Evolutionary conservation across 139 green algal genomes (phyloP).

Genomic region (Asterochloris sp.): DNA sequence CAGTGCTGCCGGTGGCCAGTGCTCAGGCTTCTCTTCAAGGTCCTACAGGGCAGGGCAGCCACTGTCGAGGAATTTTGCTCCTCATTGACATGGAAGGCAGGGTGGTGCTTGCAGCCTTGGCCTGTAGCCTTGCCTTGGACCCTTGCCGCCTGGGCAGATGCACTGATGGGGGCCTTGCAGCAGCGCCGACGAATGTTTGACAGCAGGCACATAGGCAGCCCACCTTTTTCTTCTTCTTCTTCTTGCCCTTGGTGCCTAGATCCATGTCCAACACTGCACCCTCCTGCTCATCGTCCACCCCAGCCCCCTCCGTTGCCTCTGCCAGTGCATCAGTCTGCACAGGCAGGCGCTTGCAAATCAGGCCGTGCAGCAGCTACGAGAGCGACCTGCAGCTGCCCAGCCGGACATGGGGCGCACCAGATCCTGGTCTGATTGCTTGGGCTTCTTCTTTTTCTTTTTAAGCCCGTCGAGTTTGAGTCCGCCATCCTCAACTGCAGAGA

Average conservation of each 20-base stretch:
- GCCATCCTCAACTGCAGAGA: slow-evolving; percentile 2
- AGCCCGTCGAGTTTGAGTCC: slow-evolving; percentile 23
- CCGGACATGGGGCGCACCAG: background rate
- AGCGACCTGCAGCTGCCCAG: background rate
- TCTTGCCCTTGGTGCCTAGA: slow-evolving; percentile 77
- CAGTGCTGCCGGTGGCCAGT: too few species aligned
- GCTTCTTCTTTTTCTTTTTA: slow-evolving; percentile 51
- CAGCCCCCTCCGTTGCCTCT: slow-evolving; percentile 26
- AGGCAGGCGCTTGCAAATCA: background rate
- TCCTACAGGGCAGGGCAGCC: background rate
- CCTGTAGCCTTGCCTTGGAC: background rate
- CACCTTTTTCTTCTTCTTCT: slow-evolving; percentile 63
- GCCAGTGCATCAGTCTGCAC: slow-evolving; percentile 33
- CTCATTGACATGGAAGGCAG: background rate
- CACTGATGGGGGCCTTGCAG: background rate
- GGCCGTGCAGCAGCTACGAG: background rate
- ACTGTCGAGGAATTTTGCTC: too few species aligned
- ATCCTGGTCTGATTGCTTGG: slow-evolving; percentile 35
- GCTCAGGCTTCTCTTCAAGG: too few species aligned
- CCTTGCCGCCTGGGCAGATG: background rate
- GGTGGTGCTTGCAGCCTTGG: background rate
- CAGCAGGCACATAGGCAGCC: background rate
- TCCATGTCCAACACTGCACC: slow-evolving; percentile 27
- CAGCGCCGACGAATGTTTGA: background rate
- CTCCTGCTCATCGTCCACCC: slow-evolving; percentile 34